Evolutionary conservation across 192 early-diverging fungal species (phyloP).

Genomic region (Chytriomyces sp.): DNA sequence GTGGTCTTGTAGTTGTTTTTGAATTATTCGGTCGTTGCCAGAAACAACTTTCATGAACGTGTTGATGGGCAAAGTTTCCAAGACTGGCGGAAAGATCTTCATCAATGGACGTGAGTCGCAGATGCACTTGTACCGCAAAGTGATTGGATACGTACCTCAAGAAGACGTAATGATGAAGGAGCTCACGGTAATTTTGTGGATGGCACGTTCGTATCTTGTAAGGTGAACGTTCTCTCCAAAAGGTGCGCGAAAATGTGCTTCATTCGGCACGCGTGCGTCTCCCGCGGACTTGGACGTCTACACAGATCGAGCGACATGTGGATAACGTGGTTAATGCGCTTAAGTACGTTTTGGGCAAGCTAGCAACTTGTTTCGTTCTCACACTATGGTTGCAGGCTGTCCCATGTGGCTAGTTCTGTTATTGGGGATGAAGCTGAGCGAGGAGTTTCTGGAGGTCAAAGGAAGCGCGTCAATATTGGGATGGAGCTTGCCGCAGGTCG

Average conservation of each 20-base stretch:
- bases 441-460: conserved; percentile 87
- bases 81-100: conserved; percentile 53
- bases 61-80: conserved; percentile 63
- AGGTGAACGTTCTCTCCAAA: neutral
- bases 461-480: conserved; percentile 80
- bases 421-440: conserved; percentile 75
- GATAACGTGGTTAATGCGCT: conserved; percentile 33
- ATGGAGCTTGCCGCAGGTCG: conserved; percentile 73
- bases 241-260: conserved; percentile 61
- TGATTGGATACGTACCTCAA: conserved; percentile 76
- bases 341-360: conserved; percentile 2
- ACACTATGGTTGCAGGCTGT: conserved; percentile 14
- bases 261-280: conserved; percentile 43
- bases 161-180: conserved; percentile 72
- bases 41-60: conserved; percentile 49
- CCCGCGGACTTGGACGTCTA: conserved; percentile 27
- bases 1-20: neutral
- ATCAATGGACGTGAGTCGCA: conserved; percentile 64
- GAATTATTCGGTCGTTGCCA: conserved; percentile 7
- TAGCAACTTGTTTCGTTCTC: neutral
- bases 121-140: conserved; percentile 61
- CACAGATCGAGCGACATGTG: conserved; percentile 31
- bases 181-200: conserved; percentile 56
- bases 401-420: conserved; percentile 31
- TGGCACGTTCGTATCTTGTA: neutral